Percentiles rank a stretch among this genome's conserved stretches.
Conservation (phyloP, 129 eudicot species). For the Dittrichia graveolens region DNA sequence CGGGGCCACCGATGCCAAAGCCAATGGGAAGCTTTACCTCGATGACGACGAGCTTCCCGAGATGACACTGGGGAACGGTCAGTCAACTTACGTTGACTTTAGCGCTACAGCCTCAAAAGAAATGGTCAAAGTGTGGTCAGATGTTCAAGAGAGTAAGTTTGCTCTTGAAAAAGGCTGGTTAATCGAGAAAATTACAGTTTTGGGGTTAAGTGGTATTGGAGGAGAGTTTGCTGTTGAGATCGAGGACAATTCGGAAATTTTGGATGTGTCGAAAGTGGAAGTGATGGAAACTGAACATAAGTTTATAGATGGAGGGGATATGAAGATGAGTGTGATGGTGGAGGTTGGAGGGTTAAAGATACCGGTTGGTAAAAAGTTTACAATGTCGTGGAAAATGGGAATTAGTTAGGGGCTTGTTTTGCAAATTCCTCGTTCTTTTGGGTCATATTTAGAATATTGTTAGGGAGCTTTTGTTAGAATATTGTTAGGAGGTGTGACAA, state of each 20-base stretch:
- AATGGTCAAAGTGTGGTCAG: slow-evolving; percentile 72
- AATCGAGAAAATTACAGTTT: slow-evolving; percentile 62
- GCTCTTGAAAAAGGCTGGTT: slow-evolving; percentile 77
- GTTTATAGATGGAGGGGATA: slow-evolving; percentile 32
- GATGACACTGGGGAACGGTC: slow-evolving; percentile 77
- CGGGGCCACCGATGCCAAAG: slow-evolving; percentile 58
- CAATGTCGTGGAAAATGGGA: slow-evolving; percentile 91
- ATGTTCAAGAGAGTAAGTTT: slow-evolving; percentile 72
- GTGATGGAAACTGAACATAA: slow-evolving; percentile 43
- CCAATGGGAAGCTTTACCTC: slow-evolving; percentile 72
- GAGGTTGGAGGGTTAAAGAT: slow-evolving; percentile 75
- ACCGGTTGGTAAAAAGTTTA: slow-evolving; percentile 74
- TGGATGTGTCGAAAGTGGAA: slow-evolving; percentile 54
- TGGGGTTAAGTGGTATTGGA: slow-evolving; percentile 61
- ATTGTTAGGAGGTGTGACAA: too few species aligned
- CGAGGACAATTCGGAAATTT: slow-evolving; percentile 51
- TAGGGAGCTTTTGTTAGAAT: neutral
- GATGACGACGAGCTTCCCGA: slow-evolving; percentile 97
- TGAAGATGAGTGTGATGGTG: slow-evolving; percentile 62
- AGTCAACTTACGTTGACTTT: slow-evolving; percentile 70
- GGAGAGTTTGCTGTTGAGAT: slow-evolving; percentile 50
- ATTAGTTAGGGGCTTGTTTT: slow-evolving; percentile 38
- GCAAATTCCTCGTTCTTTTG: slow-evolving; percentile 6
- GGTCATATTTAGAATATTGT: slow-evolving; percentile 13
- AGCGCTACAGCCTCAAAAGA: slow-evolving; percentile 51